Base-by-base conservation (phyloP, 305 asterid species). In the Fraxinus baroniana region DNA sequence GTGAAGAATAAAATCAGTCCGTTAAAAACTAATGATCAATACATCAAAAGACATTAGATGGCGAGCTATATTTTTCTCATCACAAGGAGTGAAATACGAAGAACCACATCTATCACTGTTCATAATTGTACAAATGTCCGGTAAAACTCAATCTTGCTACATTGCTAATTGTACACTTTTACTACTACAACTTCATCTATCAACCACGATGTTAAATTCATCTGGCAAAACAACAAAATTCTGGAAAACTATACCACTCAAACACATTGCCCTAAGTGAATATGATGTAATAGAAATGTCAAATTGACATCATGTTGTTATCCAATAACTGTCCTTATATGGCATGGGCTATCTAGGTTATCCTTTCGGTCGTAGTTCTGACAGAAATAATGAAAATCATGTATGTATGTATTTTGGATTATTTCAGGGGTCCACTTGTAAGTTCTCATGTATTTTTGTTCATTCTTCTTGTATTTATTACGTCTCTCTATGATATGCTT, bases 221-320 rank as follows among this genome's bases (percentile, higher is more conserved):
- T 33, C 5, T 33, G 36, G 2, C 36, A 33, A 33, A 35, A 35
- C 37, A 35, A 35, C 37, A 35, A 4, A 33, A 33, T 33, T 33
- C 7, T 33, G 36, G 6, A 33, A 33, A 33, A 33, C 4, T 33
- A 33, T 35, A 35, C 37, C 37, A 35, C 7, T 35, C 5, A 35
- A 3, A 35, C 7, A 35, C 28, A 73, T 30, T 24, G 12, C 39
- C 66, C 72, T 37, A 18, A 46, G 46, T 78, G 52, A 81, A 86
- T 68, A 86, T 90, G 93, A 92, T 84, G 92, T 90, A 94, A 92
- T 83, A 84, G 79, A 82, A 80, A 87, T 83, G 93, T 94, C 92
- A 93, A 85, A 35, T 81, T 91, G 91, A 85, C 95, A 85, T 92
- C 95, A 93, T 87, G 84, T 70, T 52, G 79, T 84, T 62, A 87